Base-by-base conservation (phyloP, 2,329 filamentous ascomycete species). In the Stachybotrys chartarum region DNA sequence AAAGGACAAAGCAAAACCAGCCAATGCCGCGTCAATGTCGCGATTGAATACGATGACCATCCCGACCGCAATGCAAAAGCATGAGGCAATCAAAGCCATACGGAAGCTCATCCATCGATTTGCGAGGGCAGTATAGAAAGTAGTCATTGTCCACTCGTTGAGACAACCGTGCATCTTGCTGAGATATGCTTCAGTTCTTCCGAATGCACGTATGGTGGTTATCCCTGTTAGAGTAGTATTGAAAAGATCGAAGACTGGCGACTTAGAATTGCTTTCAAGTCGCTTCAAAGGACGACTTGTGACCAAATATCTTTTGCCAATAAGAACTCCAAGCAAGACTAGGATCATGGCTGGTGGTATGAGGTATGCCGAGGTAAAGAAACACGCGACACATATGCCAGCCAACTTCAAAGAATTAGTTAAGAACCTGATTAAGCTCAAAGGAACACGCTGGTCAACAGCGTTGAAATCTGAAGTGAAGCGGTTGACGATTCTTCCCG, bases 241-340 rank as follows among this genome's bases (percentile, higher is more conserved):
- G 63, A 92, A 92, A 59, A 90, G 84, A 67, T 92, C 88, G 62
- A 91, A 92, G 1, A 93, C 83, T 0, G 90, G 90, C 0, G 85
- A 89, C 69, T 91, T 92, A 54, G 84, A 81, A 4, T 81, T 90
- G 60, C 85, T 90, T 68, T 93, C 88, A 1, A 93, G 78, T 7
- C 90, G 79, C 72, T 92, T 93, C 57, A 88, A 78, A 39, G 91
- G 88, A 46, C 90, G 78, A 0, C 88, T 88, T 1, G 81, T 88
- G n/a, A 79, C 72, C 6, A 94, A 77, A 64, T 89, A 94, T 42
- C 74, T 74, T 3, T 77, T 64, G 1, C 84, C 85, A 55, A 85
- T 79, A 57, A 80, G 70, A n/a, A 81, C 64, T 59, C 81, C 85
- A 8, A 86, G 68, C 0, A 72, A 59, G 1, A 91, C 71, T 1